These are phyloP conservation scores for Gastrolobium villosum DNA, from an alignment of 306 rosid genomes.

Conservation along the genomic window DNA sequence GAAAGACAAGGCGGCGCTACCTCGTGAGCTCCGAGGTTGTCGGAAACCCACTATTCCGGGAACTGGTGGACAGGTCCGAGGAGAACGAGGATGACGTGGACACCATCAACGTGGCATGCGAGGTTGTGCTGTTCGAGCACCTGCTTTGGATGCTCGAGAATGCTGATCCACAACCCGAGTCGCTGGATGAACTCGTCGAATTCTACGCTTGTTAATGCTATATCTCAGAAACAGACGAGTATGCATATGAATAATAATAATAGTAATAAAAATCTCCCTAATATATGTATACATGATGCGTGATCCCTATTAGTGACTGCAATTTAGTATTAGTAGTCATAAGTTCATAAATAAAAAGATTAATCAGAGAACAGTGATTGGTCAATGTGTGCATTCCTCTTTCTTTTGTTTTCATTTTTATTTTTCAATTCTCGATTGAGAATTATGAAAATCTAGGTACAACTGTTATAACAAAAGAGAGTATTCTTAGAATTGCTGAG, in stretches of 20 bases:
- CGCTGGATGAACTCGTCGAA: constrained; percentile 75
- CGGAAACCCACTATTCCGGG: constrained; percentile 72
- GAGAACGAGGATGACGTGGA: constrained; percentile 42
- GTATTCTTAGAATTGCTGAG: background rate
- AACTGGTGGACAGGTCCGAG: constrained; percentile 65
- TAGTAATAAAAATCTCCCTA: no score
- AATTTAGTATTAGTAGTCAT: background rate
- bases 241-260: background rate
- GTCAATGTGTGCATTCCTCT: background rate
- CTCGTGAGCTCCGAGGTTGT: constrained; percentile 63
- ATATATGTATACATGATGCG: background rate
- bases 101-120: constrained; percentile 66
- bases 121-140: constrained; percentile 84
- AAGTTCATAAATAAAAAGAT: background rate
- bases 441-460: no score
- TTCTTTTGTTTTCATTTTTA: background rate
- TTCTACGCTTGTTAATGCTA: constrained; percentile 61
- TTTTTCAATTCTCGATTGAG: no score
- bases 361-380: background rate
- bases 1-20: constrained; percentile 71
- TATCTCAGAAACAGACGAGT: background rate
- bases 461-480: background rate
- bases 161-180: constrained; percentile 79
- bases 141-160: constrained; percentile 86
- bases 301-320: background rate